phyloP scores from a whole-genome alignment of 352 stramenopile species.

The Hyaloperonospora brassicae region DNA sequence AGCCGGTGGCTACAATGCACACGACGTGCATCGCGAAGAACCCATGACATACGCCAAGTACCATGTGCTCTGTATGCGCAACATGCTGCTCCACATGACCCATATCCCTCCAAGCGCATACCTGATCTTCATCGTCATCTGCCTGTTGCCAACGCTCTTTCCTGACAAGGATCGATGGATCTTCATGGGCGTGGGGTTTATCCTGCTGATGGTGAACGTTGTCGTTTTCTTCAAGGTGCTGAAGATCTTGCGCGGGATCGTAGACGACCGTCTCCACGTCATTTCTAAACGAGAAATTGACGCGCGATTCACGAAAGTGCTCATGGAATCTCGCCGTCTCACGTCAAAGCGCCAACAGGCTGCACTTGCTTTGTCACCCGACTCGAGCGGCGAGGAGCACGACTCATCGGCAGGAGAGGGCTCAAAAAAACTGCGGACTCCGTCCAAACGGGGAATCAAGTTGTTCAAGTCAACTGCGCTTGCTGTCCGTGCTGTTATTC shows the following conservation, averaged over 20 bases:
- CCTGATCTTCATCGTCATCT: constrained; percentile 65
- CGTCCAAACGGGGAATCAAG: constrained; percentile 15
- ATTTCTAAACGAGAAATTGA: constrained; percentile 66
- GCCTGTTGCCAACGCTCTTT: constrained; percentile 55
- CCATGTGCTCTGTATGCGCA: constrained; percentile 80
- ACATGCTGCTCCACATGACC: constrained; percentile 75
- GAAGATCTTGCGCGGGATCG: constrained; percentile 72
- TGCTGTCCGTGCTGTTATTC: constrained; percentile 57
- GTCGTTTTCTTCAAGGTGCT: constrained; percentile 83
- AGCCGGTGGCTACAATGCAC: constrained; percentile 1
- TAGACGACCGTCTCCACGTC: constrained; percentile 70
- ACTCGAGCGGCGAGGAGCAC: constrained; percentile 12
- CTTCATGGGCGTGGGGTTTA: constrained; percentile 52
- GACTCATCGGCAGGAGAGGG: constrained; percentile 6
- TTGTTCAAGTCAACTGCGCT: constrained; percentile 55
- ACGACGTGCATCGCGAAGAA: constrained; percentile 20
- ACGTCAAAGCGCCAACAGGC: constrained; percentile 1
- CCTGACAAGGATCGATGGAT: constrained; percentile 63
- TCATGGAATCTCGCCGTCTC: constrained; percentile 10
- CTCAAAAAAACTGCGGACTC: constrained; percentile 1
- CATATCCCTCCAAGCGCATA: constrained; percentile 74
- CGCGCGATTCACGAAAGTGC: constrained; percentile 22
- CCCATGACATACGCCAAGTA: constrained; percentile 65
- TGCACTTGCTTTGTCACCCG: background rate
- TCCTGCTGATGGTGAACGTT: constrained; percentile 56